phyloP scores from a whole-genome alignment of 2,329 filamentous ascomycete genomes.

The Alternaria triticina region DNA sequence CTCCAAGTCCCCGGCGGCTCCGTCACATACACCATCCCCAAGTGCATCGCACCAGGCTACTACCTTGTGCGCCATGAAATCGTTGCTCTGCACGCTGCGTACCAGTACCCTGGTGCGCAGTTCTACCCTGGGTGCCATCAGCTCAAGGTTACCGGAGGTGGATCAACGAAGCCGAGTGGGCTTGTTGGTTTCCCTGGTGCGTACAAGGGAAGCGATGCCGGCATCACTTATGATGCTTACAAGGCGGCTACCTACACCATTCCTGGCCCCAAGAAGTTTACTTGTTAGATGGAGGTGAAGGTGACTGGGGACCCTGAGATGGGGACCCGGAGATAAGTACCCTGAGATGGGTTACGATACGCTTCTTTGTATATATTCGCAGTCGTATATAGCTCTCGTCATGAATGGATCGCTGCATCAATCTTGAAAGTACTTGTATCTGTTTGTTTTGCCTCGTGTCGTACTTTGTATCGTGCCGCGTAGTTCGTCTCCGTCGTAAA shows the following conservation, averaged over 20 bases:
- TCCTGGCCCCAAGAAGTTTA: conserved; percentile 38
- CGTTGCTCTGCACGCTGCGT: conserved; percentile 60
- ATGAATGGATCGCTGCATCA: conserved; percentile 1
- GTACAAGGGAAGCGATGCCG: conserved; percentile 58
- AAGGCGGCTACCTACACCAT: conserved; percentile 42
- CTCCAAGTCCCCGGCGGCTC: conserved; percentile 55
- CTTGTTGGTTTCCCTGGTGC: conserved; percentile 62
- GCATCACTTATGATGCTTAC: conserved; percentile 62
- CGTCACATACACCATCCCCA: conserved; percentile 62
- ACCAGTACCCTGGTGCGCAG: conserved; percentile 60
- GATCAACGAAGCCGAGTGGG: conserved; percentile 50
- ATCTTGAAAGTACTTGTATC: not conserved
- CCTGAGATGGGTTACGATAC: not conserved
- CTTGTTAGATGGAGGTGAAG: conserved; percentile 25
- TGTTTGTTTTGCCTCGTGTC: not conserved
- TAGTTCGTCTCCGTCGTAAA: not conserved
- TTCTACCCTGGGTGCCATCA: conserved; percentile 67
- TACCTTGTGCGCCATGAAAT: conserved; percentile 67
- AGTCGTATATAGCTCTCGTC: conserved; percentile 5
- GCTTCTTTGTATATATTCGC: conserved; percentile 15
- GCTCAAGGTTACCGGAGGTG: conserved; percentile 60
- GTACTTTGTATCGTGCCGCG: not conserved
- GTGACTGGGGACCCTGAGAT: not conserved
- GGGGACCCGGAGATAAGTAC: not conserved
- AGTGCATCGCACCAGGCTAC: conserved; percentile 60